Base-by-base conservation (phyloP, 2,329 filamentous ascomycete genomes). In the Clarireedia hainanense region DNA sequence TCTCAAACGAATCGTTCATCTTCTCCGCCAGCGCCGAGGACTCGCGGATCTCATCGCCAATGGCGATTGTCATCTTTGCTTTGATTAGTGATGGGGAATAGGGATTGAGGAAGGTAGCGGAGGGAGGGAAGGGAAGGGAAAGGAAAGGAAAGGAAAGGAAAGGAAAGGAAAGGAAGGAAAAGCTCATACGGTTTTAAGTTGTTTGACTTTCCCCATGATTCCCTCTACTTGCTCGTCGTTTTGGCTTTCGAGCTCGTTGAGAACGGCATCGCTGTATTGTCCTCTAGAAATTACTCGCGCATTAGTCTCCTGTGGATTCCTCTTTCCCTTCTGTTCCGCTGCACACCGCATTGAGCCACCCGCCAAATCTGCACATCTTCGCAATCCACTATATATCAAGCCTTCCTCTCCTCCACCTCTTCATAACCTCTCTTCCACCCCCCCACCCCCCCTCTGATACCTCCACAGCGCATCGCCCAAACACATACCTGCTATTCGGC, bases 1-100 rank as follows among this genome's bases (percentile, higher is more conserved):
- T 84, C 70, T 97, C 92, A 69, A 97, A 99, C 5, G 84, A 81
- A 68, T 96, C 89, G 72, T 97, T 97, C 86, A 99, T 96, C 73
- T 91, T 92, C 65, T 96, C 90, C 2, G 91, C 88, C 4, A 97
- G 79, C 2, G 89, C 85, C 2, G 89, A 89, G 14, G 88, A 94
- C 61, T 95, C 89, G 64, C 92, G 83, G 67, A 97, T 97, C 73
- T 97, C 94, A 68, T 95, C 89, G 61, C 94, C 94, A 63, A 99
- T 99, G 5, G 91, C 89, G 39, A 89, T 75, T 1, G 91, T 96
- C 75, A 99, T 86, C 88, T 94, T 63, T 57, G 5, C 24, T 5
- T 24, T 9, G 27, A 37, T 48, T 12, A 30, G 47, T 7, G n/a
- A 37, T 20, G 34, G 23, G 15, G 10, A 15, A n/a, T 42, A 27